Evolutionary conservation across 768 basidiomycete species (phyloP).

Genomic region (Hygrocybe coccinea): DNA sequence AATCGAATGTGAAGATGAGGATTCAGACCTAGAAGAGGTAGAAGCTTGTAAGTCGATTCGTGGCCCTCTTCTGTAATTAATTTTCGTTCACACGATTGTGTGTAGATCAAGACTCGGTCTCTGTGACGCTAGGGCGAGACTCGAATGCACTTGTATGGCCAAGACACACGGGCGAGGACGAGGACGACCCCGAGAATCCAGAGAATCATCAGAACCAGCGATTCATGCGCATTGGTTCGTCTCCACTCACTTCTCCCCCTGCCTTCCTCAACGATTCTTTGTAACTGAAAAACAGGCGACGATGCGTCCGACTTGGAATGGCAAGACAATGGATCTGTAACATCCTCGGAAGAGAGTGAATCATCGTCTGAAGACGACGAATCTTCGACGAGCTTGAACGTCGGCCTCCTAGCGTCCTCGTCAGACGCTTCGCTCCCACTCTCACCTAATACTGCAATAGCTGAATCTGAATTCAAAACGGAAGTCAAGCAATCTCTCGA

Average conservation of each 20-base stretch:
- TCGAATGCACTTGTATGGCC: conserved; percentile 85
- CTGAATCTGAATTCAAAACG: conserved; percentile 63
- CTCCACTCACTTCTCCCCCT: neutral
- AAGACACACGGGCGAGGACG: conserved; percentile 48
- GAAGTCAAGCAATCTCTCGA: conserved; percentile 85
- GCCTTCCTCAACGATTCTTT: neutral
- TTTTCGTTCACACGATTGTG: conserved; percentile 6
- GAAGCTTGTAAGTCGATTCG: conserved; percentile 60
- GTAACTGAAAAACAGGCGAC: conserved; percentile 43
- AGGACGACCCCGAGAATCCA: conserved; percentile 59
- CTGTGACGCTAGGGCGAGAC: conserved; percentile 54
- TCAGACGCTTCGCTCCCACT: conserved; percentile 46
- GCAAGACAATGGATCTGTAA: conserved; percentile 55
- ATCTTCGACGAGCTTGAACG: conserved; percentile 33
- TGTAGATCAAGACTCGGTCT: conserved; percentile 46
- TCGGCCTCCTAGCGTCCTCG: conserved; percentile 33
- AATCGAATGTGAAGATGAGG: conserved; percentile 35
- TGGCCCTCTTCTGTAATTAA: neutral
- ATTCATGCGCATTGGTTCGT: conserved; percentile 69
- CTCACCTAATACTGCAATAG: conserved; percentile 36
- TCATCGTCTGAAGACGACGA: conserved; percentile 36
- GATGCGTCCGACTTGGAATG: conserved; percentile 55
- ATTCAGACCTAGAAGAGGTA: conserved; percentile 64
- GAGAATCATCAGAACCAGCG: conserved; percentile 60
- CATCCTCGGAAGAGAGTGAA: conserved; percentile 44